phyloP scores from a whole-genome alignment of 2,329 filamentous ascomycete species.

The Monilinia laxa region DNA sequence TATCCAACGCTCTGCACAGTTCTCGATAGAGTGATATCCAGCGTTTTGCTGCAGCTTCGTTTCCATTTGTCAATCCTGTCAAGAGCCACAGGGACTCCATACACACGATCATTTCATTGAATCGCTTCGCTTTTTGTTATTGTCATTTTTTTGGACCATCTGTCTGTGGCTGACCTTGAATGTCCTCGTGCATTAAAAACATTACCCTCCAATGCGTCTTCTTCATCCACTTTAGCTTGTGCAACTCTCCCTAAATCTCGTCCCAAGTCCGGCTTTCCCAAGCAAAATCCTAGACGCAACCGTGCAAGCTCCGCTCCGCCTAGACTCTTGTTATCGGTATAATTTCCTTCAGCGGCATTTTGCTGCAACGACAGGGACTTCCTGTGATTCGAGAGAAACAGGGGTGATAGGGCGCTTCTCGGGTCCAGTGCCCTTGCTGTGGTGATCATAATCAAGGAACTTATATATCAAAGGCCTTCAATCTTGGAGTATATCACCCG shows the following conservation, averaged over 20 bases:
- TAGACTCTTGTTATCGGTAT: slow-evolving; percentile 29
- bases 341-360: slow-evolving; percentile 35
- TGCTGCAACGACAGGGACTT: slow-evolving; percentile 30
- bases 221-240: slow-evolving; percentile 25
- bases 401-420: slow-evolving; percentile 36
- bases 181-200: slow-evolving; percentile 29
- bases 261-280: slow-evolving; percentile 26
- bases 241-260: slow-evolving; percentile 18
- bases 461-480: slow-evolving; percentile 35
- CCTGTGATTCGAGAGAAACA: slow-evolving; percentile 31
- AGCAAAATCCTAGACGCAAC: slow-evolving; percentile 27
- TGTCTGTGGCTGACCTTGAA: slow-evolving; percentile 30
- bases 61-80: slow-evolving; percentile 37
- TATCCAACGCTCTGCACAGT: slow-evolving; percentile 36
- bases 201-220: slow-evolving; percentile 22
- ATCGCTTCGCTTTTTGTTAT: slow-evolving; percentile 31
- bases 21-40: slow-evolving; percentile 36
- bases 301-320: slow-evolving; percentile 33
- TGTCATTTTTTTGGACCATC: slow-evolving; percentile 29
- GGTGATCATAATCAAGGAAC: slow-evolving; percentile 37
- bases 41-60: slow-evolving; percentile 31
- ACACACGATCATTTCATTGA: slow-evolving; percentile 33
- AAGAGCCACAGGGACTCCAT: slow-evolving; percentile 28
- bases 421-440: slow-evolving; percentile 38
- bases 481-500: slow-evolving; percentile 39